Conservation (phyloP, 2,329 filamentous ascomycete genomes). For the Cryphonectria carpinicola region DNA sequence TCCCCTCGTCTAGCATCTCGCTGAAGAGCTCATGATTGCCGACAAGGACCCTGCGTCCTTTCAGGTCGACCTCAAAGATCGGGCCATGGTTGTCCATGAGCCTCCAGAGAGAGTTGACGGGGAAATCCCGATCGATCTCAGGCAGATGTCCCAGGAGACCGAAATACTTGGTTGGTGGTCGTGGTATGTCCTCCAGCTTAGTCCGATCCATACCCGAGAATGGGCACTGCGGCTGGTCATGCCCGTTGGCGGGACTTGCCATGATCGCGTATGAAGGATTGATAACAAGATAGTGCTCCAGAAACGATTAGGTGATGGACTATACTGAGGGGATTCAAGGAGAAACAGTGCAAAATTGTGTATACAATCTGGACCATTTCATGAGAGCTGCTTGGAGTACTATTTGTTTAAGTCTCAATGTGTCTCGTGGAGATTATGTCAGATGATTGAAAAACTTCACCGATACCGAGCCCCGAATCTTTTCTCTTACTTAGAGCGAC, state of each 20-base stretch:
- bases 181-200: background rate
- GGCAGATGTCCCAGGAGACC: background rate
- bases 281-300: background rate
- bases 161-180: background rate
- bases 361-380: background rate
- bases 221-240: background rate
- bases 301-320: background rate
- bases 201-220: background rate
- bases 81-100: background rate
- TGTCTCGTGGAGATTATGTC: background rate
- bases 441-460: background rate
- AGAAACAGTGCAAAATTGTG: no score
- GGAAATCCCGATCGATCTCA: background rate
- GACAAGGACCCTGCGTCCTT: background rate
- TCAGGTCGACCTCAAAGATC: background rate
- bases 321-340: background rate
- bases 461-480: background rate
- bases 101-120: background rate
- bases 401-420: background rate
- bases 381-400: background rate
- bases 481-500: background rate
- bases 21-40: background rate
- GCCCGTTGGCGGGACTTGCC: background rate
- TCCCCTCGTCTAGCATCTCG: background rate
- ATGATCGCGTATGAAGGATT: background rate